Evolutionary conservation across 2,329 filamentous ascomycete genomes (phyloP), one percentile per base, ranked within the genome.

Genomic region (Myriosclerotinia scirpicola): DNA sequence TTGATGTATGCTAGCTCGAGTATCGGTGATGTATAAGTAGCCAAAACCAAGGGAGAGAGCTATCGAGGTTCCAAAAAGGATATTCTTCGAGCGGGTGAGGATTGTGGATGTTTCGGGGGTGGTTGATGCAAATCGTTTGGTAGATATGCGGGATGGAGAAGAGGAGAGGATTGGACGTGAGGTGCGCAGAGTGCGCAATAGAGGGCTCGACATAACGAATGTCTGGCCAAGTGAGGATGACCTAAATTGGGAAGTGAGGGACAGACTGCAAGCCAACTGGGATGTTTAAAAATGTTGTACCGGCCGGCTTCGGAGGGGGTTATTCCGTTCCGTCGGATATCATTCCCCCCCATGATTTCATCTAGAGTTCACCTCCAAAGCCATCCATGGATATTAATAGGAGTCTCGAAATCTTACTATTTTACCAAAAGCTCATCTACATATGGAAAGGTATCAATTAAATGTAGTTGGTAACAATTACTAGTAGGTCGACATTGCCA

Each of bases 21-120:
- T 92, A 76, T 93, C 90, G 64, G 90, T 92, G n/a, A 81, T 79
- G 75, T 92, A 92, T 69, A 90, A 78, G 76, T 89, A 92, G 54
- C 81, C 79, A 55, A 83, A 69, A 11, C 79, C 73, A 17, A 81
- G 70, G 7, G 78, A 77, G 7, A 88, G 71, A 1, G 83, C 78
- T 53, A 89, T 72, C 2, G 84, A 80, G 26, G 85, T 84, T 59
- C 85, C 84, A 67, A 82, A 83, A 48, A 85, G 68, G 67, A 84
- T 67, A 72, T 83, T 84, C 69, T 80, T 81, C 17, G 82, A 72
- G 54, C 81, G 79, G 3, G 80, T 81, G 38, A 77, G 76, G 0
- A 79, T 71, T 5, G 80, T 80, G 48, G 67, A 65, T 40, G 75
- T 63, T 52, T 73, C 72, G 26, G 75, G 48, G n/a, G 71, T 72